A percentile compares a stretch with the other conserved stretches of the same genome.
Evolutionary conservation across 768 basidiomycete species (phyloP).

Genomic region (Lactarius evosmus): DNA sequence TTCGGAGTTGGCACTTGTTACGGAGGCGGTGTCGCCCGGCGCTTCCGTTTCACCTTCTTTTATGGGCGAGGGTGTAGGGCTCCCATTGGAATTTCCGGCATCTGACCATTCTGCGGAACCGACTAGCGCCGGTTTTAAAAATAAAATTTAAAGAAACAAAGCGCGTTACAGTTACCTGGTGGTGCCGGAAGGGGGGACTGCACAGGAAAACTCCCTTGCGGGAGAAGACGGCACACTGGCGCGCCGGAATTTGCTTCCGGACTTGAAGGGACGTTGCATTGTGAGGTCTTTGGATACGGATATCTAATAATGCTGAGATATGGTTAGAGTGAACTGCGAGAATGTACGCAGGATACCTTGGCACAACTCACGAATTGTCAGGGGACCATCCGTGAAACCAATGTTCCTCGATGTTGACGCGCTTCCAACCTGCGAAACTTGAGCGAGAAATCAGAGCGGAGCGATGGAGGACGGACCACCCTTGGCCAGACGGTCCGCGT

Average conservation of each 20-base stretch:
- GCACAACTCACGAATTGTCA: slow-evolving; percentile 32
- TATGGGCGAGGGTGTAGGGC: not conserved
- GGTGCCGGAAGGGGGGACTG: slow-evolving; percentile 33
- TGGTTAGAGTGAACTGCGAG: not conserved
- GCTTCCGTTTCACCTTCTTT: not conserved
- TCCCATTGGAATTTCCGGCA: not conserved
- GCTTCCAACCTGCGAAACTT: slow-evolving; percentile 43
- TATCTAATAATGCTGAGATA: slow-evolving; percentile 33
- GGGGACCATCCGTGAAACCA: slow-evolving; percentile 41
- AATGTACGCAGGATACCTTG: slow-evolving; percentile 8
- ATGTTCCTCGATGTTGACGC: slow-evolving; percentile 41
- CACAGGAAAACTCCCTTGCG: slow-evolving; percentile 33
- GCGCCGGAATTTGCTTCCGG: slow-evolving; percentile 41
- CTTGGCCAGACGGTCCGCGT: slow-evolving; percentile 42
- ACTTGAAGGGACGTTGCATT: slow-evolving; percentile 40
- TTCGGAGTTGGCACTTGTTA: not conserved
- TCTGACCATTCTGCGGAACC: slow-evolving; percentile 25
- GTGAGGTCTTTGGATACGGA: slow-evolving; percentile 42
- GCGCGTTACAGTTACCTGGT: slow-evolving; percentile 31
- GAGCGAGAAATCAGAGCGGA: not conserved
- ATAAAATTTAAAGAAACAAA: not conserved
- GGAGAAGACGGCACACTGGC: slow-evolving; percentile 44
- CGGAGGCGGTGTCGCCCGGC: not conserved
- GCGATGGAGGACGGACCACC: slow-evolving; percentile 35
- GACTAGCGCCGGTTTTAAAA: not conserved